Evolutionary conservation across 306 rosid species (phyloP).

Genomic region (Cercis canadensis): DNA sequence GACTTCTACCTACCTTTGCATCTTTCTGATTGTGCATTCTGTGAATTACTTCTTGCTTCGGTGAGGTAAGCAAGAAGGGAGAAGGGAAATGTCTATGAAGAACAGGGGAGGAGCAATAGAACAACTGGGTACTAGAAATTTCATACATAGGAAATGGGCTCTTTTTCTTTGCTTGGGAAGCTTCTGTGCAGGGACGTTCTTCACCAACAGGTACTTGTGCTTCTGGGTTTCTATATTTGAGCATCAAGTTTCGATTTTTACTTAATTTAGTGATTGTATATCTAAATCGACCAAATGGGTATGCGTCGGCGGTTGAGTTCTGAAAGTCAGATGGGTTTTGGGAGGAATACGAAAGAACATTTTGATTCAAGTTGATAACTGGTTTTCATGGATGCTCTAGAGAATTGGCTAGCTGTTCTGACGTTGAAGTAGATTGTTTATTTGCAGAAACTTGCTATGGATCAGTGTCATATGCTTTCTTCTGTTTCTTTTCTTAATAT

Average conservation of each 20-base stretch:
- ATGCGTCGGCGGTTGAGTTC: constrained; percentile 13
- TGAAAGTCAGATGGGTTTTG: constrained; percentile 20
- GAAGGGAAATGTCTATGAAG: constrained; percentile 61
- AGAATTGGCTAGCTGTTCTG: constrained; percentile 19
- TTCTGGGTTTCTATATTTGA: constrained; percentile 40
- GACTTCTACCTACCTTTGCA: background rate
- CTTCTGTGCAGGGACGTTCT: constrained; percentile 87
- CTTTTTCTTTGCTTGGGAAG: constrained; percentile 75
- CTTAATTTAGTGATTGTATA: constrained; percentile 19
- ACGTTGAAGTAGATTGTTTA: constrained; percentile 8
- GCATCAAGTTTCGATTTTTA: constrained; percentile 33
- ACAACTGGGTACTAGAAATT: constrained; percentile 43
- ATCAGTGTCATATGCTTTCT: background rate
- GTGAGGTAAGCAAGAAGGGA: constrained; percentile 32
- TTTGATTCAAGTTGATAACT: background rate
- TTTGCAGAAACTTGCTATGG: background rate
- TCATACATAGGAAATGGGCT: constrained; percentile 65
- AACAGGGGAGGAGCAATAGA: constrained; percentile 63
- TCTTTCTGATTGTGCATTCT: constrained; percentile 9
- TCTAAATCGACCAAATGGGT: constrained; percentile 21
- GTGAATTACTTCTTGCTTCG: background rate
- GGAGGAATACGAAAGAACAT: constrained; percentile 5
- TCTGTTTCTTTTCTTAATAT: background rate
- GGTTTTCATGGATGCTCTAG: constrained; percentile 9
- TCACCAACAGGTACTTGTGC: constrained; percentile 69